Evolutionary conservation across 345 rosid species (phyloP).

Genomic region (Eucalyptus viminalis): DNA sequence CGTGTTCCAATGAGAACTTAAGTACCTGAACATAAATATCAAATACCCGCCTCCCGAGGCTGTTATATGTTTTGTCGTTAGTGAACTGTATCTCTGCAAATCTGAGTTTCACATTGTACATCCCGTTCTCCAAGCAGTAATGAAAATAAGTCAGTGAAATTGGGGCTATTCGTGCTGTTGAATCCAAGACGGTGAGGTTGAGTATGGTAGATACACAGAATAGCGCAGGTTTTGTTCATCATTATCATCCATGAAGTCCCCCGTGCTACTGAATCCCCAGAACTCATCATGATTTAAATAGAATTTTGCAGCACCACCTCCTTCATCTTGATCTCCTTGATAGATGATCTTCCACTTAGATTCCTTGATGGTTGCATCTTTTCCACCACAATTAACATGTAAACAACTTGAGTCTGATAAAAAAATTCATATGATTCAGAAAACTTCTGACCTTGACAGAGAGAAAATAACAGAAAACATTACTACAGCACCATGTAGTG

Average conservation of each 20-base stretch:
- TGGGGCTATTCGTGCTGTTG: constrained; percentile 36
- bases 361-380: background rate
- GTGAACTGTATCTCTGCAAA: constrained; percentile 39
- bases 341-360: constrained; percentile 1
- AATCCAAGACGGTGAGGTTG: constrained; percentile 7
- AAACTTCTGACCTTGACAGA: background rate
- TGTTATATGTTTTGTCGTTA: constrained; percentile 14
- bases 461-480: background rate
- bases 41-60: constrained; percentile 37
- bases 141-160: constrained; percentile 31
- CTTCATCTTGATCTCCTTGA: constrained; percentile 15
- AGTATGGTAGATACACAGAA: background rate
- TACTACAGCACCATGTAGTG: background rate
- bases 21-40: constrained; percentile 45
- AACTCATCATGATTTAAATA: background rate
- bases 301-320: constrained; percentile 23
- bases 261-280: constrained; percentile 52
- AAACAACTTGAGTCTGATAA: constrained; percentile 10
- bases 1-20: background rate
- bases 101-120: constrained; percentile 32
- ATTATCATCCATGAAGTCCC: constrained; percentile 28
- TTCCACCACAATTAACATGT: constrained; percentile 42
- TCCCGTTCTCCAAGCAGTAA: constrained; percentile 41
- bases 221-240: background rate
- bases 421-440: background rate